These are phyloP conservation scores for Arthrocladium fulminans DNA, from an alignment of 2,329 filamentous ascomycete species.

Conservation along the genomic window DNA sequence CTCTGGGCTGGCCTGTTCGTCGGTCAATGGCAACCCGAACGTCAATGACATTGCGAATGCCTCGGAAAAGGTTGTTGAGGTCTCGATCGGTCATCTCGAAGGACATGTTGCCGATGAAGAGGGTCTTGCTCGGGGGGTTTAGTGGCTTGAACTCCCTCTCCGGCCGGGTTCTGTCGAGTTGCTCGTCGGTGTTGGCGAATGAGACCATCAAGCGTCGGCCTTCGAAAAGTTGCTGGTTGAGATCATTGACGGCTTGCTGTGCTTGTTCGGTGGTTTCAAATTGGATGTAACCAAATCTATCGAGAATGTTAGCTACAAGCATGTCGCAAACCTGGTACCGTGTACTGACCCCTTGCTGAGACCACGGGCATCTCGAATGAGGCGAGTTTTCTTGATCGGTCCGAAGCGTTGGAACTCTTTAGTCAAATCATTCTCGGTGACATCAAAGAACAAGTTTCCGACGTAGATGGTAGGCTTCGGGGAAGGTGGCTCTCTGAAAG, in stretches of 20 bases:
- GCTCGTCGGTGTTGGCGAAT: slow-evolving; percentile 36
- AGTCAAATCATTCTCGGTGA: slow-evolving; percentile 52
- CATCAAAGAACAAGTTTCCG: slow-evolving; percentile 62
- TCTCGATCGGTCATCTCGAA: slow-evolving; percentile 80
- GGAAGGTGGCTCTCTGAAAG: slow-evolving; percentile 10
- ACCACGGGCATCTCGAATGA: slow-evolving; percentile 54
- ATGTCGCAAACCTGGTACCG: background rate
- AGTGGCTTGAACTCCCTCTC: slow-evolving; percentile 6
- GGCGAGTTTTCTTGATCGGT: slow-evolving; percentile 41
- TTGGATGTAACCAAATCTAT: slow-evolving; percentile 58
- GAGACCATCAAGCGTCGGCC: slow-evolving; percentile 57
- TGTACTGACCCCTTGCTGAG: slow-evolving; percentile 57
- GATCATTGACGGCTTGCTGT: slow-evolving; percentile 45
- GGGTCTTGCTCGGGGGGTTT: slow-evolving; percentile 51
- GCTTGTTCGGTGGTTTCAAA: slow-evolving; percentile 49
- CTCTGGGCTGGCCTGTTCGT: slow-evolving; percentile 67
- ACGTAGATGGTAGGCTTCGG: slow-evolving; percentile 50
- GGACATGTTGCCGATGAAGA: slow-evolving; percentile 80
- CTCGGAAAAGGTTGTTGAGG: slow-evolving; percentile 66
- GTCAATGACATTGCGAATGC: slow-evolving; percentile 60
- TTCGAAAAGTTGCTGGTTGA: slow-evolving; percentile 53
- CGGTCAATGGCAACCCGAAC: slow-evolving; percentile 77
- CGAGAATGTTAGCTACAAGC: slow-evolving; percentile 11
- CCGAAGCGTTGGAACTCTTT: slow-evolving; percentile 53
- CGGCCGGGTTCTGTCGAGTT: background rate